Evolutionary conservation across 495 filamentous ascomycete species (phyloP).

Genomic region (Penicillium paradoxum): DNA sequence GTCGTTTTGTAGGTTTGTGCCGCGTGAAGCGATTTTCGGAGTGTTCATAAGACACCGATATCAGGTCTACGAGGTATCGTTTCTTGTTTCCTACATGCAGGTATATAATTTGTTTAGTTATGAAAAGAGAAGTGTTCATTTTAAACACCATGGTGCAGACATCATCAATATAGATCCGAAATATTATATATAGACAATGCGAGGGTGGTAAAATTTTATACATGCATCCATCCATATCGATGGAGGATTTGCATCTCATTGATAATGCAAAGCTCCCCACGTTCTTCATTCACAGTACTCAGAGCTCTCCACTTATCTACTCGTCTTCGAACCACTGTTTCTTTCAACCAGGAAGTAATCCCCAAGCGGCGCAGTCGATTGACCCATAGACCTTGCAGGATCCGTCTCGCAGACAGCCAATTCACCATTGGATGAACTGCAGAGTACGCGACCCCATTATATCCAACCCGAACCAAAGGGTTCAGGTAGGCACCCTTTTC

Average conservation of each 20-base stretch:
- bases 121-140: too few species aligned
- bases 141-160: too few species aligned
- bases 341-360: constrained; percentile 33
- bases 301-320: constrained; percentile 38
- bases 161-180: background rate
- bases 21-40: too few species aligned
- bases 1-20: too few species aligned
- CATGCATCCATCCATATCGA: constrained; percentile 71
- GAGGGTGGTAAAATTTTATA: constrained; percentile 18
- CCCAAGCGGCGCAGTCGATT: constrained; percentile 55
- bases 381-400: constrained; percentile 48
- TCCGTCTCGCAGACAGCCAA: constrained; percentile 37
- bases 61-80: too few species aligned
- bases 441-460: constrained; percentile 55
- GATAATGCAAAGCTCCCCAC: constrained; percentile 62
- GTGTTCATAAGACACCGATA: too few species aligned
- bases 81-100: too few species aligned
- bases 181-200: background rate
- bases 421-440: constrained; percentile 38
- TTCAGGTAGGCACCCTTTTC: constrained; percentile 69
- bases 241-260: constrained; percentile 83
- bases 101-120: too few species aligned
- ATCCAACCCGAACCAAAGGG: constrained; percentile 71
- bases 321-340: constrained; percentile 31
- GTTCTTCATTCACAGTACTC: constrained; percentile 41